Evolutionary conservation across 805 yeast species (phyloP).

Genomic region (Yarrowia sp.): DNA sequence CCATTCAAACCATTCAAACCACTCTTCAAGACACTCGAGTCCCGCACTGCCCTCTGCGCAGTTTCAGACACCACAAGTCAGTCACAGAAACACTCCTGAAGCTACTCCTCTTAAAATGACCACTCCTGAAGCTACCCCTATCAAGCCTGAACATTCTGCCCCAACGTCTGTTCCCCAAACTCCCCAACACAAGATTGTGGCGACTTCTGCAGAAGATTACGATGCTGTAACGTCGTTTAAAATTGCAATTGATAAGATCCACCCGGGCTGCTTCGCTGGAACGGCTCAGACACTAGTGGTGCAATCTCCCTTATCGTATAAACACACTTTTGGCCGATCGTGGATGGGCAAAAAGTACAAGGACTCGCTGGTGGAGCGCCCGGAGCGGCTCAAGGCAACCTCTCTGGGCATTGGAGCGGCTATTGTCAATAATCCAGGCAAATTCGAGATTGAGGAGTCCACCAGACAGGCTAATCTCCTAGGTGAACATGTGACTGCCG

Average conservation of each 20-base stretch:
- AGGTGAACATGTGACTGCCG: slow-evolving; percentile 63
- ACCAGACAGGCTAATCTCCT: slow-evolving; percentile 58
- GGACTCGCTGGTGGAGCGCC: slow-evolving; percentile 79
- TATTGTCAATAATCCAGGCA: slow-evolving; percentile 56
- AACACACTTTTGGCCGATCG: slow-evolving; percentile 73
- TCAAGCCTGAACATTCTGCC: neutral
- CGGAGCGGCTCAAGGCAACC: slow-evolving; percentile 76
- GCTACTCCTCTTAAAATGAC: neutral
- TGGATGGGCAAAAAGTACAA: slow-evolving; percentile 77
- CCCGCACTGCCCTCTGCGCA: neutral
- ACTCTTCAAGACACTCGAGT: neutral
- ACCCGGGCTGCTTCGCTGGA: slow-evolving; percentile 8
- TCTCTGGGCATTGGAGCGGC: slow-evolving; percentile 84
- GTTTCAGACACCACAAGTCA: neutral
- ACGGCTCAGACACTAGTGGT: slow-evolving; percentile 57
- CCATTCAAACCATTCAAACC: neutral
- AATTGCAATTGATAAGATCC: neutral
- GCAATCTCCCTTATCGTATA: slow-evolving; percentile 71
- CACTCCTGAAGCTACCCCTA: slow-evolving; percentile 21
- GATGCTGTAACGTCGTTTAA: slow-evolving; percentile 10
- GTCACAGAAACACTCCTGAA: slow-evolving; percentile 6
- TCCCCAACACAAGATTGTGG: slow-evolving; percentile 4
- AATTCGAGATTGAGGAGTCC: slow-evolving; percentile 58
- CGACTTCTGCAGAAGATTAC: neutral
- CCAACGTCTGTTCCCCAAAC: neutral